Evolutionary conservation across 2,329 filamentous ascomycete species (phyloP), one percentile per base, ranked within the genome.

Genomic region (Phaeophleospora eucalypticola): DNA sequence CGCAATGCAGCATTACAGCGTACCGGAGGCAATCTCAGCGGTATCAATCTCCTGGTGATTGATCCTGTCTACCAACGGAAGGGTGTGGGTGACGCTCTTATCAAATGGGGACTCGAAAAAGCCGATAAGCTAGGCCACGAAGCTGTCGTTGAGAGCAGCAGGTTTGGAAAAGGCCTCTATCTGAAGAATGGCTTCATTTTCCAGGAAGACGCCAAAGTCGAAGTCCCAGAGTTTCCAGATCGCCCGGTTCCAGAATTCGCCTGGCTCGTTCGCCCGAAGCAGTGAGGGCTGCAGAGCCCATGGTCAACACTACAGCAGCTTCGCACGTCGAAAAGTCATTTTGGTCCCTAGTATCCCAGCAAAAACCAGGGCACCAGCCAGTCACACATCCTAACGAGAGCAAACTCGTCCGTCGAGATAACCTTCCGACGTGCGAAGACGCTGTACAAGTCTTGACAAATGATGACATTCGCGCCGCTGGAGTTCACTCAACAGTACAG

Each of bases 121-220:
- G 62, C 62, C 10, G 62, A 65, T 43, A 48, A 58, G 36, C 21
- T 59, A 32, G 59, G 57, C 0, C 46, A 62, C 6, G 57, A 59
- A 33, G 54, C 61, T 16, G 53, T 64, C 8, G 62, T 65, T 24
- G 62, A 65, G 53, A 60, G 58, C 41, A 60, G 57, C 18, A 41
- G 52, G 15, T 60, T 43, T 46, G 62, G 60, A 8, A 61, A 56
- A 40, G 53, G 58, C 2, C 42, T 62, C 36, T 65, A 65, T 35
- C 52, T 60, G 54, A 63, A 64, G 58, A 52, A 63, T 43, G 62
- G 62, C 9, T 65, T 59, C 39, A 49, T 57, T 4, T 63, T 60
- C 40, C 40, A 58, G 16, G 60, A 58, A 45, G 52, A 61, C 48
- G 53, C 58, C 4, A 41, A 45, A 4, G 32, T 58, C 4, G 38